Conservation (phyloP, 768 basidiomycete species). For the Punctularia strigosozonata region DNA sequence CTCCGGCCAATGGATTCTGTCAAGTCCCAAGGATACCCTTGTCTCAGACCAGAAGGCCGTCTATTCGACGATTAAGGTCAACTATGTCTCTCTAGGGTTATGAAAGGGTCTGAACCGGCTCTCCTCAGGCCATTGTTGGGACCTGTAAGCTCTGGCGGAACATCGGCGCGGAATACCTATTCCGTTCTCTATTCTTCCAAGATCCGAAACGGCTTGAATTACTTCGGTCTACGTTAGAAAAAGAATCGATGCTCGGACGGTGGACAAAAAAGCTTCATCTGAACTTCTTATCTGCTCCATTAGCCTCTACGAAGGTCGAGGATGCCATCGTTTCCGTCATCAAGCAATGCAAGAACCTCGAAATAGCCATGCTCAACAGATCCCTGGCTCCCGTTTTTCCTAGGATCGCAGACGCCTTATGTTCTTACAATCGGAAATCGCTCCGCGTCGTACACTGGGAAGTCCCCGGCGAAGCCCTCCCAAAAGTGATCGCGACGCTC, state of each 20-base stretch:
- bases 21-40: constrained; percentile 47
- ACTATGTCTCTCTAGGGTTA: constrained; percentile 8
- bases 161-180: constrained; percentile 55
- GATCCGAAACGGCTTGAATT: constrained; percentile 41
- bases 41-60: constrained; percentile 46
- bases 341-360: constrained; percentile 57
- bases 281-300: too few relatives aligned
- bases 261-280: constrained; percentile 68
- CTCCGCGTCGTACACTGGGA: constrained; percentile 54
- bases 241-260: constrained; percentile 48
- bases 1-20: constrained; percentile 40
- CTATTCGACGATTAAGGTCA: constrained; percentile 64
- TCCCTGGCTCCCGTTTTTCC: constrained; percentile 50
- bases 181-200: constrained; percentile 57
- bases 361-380: constrained; percentile 61
- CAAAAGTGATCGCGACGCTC: constrained; percentile 65
- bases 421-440: constrained; percentile 32
- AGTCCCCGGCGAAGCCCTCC: constrained; percentile 38
- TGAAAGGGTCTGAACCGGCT: constrained; percentile 1
- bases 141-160: constrained; percentile 56
- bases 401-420: constrained; percentile 52
- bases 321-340: constrained; percentile 47
- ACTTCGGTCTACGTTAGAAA: constrained; percentile 40
- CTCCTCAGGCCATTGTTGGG: constrained; percentile 54
- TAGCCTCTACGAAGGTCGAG: too few relatives aligned